Evolutionary conservation across 2,329 filamentous ascomycete genomes (phyloP).

Genomic region (Aspergillus vadensis): DNA sequence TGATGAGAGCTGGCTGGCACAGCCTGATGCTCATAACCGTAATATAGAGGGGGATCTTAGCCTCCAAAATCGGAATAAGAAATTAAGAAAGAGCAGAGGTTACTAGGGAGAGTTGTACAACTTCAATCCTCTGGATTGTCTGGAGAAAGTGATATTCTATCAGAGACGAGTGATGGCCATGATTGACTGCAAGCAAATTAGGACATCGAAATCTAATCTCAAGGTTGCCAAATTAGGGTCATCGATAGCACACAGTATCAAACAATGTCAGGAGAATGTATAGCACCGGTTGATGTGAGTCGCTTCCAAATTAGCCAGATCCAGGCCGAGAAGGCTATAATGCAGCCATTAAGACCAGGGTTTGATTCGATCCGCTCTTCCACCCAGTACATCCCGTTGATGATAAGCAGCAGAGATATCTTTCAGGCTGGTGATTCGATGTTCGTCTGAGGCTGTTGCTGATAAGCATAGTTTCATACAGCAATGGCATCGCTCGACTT

Average conservation of each 20-base stretch:
- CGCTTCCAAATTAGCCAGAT: neutral
- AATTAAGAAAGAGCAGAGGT: too few relatives aligned
- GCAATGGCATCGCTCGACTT: neutral
- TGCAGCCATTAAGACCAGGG: neutral
- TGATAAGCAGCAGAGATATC: conserved; percentile 14
- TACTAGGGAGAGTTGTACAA: too few relatives aligned
- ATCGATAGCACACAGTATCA: too few relatives aligned
- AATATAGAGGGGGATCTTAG: too few relatives aligned
- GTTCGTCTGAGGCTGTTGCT: neutral
- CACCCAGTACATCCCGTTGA: neutral
- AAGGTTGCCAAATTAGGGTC: too few relatives aligned
- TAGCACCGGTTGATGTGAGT: neutral
- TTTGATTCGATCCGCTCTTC: neutral
- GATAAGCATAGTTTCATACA: neutral
- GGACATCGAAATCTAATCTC: too few relatives aligned
- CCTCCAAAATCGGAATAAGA: too few relatives aligned
- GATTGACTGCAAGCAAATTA: too few relatives aligned
- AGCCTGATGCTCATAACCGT: neutral
- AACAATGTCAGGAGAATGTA: neutral
- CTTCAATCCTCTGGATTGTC: too few relatives aligned
- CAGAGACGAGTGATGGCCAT: too few relatives aligned
- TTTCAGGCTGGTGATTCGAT: conserved; percentile 12
- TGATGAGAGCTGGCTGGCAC: neutral
- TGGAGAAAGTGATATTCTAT: too few relatives aligned
- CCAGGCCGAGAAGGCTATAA: neutral